These are phyloP conservation scores for Penicillium desertorum DNA, from an alignment of 495 filamentous ascomycete species.

Conservation along the genomic window DNA sequence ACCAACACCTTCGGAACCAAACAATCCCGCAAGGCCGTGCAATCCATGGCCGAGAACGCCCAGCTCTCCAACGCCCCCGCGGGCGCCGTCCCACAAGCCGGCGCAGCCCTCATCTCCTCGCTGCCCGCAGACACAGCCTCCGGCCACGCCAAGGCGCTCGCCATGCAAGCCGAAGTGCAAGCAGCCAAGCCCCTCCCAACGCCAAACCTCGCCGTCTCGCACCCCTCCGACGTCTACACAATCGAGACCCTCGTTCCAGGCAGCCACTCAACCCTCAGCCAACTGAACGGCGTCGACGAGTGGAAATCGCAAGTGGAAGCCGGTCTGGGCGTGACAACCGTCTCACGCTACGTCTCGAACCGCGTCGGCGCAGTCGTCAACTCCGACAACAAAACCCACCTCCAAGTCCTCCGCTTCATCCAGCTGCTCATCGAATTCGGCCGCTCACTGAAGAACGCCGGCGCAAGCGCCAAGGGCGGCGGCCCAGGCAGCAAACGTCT, in stretches of 20 bases:
- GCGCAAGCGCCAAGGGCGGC: constrained; percentile 25
- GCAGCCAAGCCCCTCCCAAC: constrained; percentile 74
- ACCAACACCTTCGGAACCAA: constrained; percentile 92
- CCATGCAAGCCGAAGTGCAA: constrained; percentile 65
- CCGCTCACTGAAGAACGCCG: constrained; percentile 39
- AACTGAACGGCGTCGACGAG: constrained; percentile 63
- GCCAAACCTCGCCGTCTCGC: constrained; percentile 67
- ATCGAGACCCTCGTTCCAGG: constrained; percentile 62
- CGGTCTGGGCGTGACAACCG: constrained; percentile 54
- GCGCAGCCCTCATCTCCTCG: constrained; percentile 60
- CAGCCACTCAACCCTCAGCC: constrained; percentile 48
- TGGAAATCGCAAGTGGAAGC: constrained; percentile 69
- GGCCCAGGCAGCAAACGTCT: constrained; percentile 42
- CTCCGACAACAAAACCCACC: constrained; percentile 52
- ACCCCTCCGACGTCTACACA: constrained; percentile 80
- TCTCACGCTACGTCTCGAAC: constrained; percentile 63
- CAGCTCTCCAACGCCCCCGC: constrained; percentile 55
- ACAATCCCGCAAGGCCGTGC: constrained; percentile 84
- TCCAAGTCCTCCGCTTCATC: constrained; percentile 62
- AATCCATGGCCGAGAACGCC: constrained; percentile 74
- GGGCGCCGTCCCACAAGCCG: constrained; percentile 53
- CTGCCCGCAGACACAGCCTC: constrained; percentile 56
- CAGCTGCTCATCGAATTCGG: constrained; percentile 65
- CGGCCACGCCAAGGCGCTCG: constrained; percentile 61
- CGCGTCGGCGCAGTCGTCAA: constrained; percentile 58